These are phyloP conservation scores for Auricularia sp. DNA, from an alignment of 768 basidiomycete genomes.

Conservation along the genomic window DNA sequence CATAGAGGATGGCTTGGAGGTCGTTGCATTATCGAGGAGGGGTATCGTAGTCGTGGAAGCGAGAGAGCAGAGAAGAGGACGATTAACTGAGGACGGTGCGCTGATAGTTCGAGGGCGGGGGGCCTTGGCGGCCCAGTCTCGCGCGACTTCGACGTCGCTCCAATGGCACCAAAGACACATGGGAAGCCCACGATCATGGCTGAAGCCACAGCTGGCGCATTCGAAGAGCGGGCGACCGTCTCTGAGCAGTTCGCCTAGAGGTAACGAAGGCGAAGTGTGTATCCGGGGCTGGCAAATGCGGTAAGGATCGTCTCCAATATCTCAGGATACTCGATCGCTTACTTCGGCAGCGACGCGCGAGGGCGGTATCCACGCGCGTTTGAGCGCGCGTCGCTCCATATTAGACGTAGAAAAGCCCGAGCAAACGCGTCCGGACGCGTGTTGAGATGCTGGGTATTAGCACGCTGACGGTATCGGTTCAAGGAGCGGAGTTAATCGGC, in stretches of 20 bases:
- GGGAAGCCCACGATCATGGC: neutral
- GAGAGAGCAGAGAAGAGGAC: neutral
- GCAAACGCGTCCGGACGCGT: constrained; percentile 1
- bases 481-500: neutral
- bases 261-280: constrained; percentile 1
- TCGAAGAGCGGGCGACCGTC: neutral
- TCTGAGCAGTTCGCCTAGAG: neutral
- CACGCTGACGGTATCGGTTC: neutral
- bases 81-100: neutral
- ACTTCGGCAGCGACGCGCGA: neutral
- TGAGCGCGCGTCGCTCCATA: constrained; percentile 1
- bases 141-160: neutral
- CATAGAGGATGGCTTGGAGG: neutral
- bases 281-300: neutral
- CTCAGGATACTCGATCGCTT: neutral
- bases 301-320: neutral
- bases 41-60: neutral
- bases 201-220: neutral
- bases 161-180: constrained; percentile 1
- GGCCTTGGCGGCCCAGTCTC: neutral
- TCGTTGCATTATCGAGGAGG: neutral
- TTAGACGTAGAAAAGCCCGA: neutral
- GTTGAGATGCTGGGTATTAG: neutral
- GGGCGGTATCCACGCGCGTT: neutral
- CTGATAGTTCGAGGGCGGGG: neutral